Evolutionary conservation across 1,284 basidiomycete species (phyloP).

Genomic region (Cryptococcus jaspeensis): DNA sequence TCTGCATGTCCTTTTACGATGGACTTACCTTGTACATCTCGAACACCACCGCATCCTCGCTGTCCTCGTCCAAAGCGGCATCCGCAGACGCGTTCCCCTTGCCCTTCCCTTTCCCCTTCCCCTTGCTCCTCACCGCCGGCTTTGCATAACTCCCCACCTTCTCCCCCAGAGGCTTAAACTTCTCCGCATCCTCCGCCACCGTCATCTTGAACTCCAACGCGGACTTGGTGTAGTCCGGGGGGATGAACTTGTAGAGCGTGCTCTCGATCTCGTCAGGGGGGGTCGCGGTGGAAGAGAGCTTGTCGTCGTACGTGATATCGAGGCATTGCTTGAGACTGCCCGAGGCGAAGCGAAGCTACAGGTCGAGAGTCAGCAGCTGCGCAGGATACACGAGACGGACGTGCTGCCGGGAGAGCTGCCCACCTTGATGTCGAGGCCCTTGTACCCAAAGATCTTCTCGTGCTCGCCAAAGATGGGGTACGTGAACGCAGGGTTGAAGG

Average conservation of each 20-base stretch:
- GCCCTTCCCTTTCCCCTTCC: slow-evolving; percentile 21
- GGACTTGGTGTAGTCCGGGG: slow-evolving; percentile 70
- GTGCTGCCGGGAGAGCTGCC: slow-evolving; percentile 33
- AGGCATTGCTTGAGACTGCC: slow-evolving; percentile 79
- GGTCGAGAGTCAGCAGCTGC: background rate
- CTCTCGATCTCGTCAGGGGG: slow-evolving; percentile 87
- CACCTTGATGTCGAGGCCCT: slow-evolving; percentile 76
- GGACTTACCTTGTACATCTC: slow-evolving; percentile 80
- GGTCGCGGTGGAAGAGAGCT: slow-evolving; percentile 63
- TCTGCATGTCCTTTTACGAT: background rate
- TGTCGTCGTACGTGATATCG: slow-evolving; percentile 65
- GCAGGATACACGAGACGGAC: background rate
- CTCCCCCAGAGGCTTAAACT: slow-evolving; percentile 75
- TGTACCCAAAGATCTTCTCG: slow-evolving; percentile 94
- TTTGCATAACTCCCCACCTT: slow-evolving; percentile 74
- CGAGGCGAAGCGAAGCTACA: slow-evolving; percentile 76
- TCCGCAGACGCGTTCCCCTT: slow-evolving; percentile 2
- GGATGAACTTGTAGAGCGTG: slow-evolving; percentile 73
- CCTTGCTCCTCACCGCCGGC: slow-evolving; percentile 43
- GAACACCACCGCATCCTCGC: slow-evolving; percentile 65
- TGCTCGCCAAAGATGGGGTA: slow-evolving; percentile 96
- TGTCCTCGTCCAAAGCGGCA: slow-evolving; percentile 56
- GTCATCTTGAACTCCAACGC: slow-evolving; percentile 63
- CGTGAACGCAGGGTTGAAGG: slow-evolving; percentile 79
- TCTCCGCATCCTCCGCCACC: slow-evolving; percentile 69